phyloP scores from a whole-genome alignment of 192 early-diverging fungal species.

The Gryganskiella cystojenkinii region DNA sequence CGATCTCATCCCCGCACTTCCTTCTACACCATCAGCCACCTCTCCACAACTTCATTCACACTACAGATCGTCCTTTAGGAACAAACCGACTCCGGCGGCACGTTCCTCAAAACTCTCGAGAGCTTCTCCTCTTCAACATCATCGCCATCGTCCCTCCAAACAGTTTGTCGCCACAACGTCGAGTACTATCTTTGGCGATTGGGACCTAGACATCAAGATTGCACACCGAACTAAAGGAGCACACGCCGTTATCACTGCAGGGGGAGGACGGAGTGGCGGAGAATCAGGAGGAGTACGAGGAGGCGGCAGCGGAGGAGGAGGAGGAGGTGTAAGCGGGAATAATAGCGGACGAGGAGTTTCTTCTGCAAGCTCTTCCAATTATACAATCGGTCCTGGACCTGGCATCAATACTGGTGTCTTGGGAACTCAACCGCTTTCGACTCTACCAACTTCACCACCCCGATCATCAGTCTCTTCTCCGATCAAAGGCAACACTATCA shows the following conservation, averaged over 20 bases:
- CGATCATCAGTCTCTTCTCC: no score
- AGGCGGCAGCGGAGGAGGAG: background rate
- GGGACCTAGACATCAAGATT: slow-evolving; percentile 36
- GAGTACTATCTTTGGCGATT: slow-evolving; percentile 30
- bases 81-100: slow-evolving; percentile 15
- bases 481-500: no score
- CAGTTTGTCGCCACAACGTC: slow-evolving; percentile 39
- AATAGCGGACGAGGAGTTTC: background rate
- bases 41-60: slow-evolving; percentile 1
- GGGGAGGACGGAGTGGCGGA: background rate
- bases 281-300: background rate
- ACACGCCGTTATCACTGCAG: background rate
- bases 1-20: background rate
- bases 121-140: slow-evolving; percentile 2
- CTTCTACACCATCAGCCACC: slow-evolving; percentile 3
- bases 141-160: slow-evolving; percentile 24
- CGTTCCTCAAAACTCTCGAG: slow-evolving; percentile 19
- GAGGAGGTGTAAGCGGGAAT: no score
- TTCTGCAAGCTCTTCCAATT: no score
- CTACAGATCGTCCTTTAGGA: background rate
- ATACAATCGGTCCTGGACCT: background rate
- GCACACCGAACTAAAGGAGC: slow-evolving; percentile 11
- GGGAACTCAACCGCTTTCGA: background rate
- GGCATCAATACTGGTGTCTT: background rate
- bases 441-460: no score